These are phyloP conservation scores for Aspergillus aculeatinus DNA, from an alignment of 2,329 filamentous ascomycete genomes.

Conservation along the genomic window DNA sequence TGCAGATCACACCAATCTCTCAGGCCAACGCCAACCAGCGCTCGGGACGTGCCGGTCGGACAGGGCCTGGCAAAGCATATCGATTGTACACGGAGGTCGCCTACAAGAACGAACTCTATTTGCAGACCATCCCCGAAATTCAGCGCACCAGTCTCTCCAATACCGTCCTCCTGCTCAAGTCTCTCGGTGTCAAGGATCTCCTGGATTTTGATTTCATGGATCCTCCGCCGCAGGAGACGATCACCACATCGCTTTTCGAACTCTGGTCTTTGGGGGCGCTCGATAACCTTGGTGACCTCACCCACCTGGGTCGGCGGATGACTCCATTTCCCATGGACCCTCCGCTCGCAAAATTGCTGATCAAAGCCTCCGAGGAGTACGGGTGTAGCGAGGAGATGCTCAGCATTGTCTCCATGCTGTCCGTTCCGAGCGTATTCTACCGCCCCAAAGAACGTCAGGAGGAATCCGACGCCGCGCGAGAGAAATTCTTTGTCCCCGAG, in stretches of 20 bases:
- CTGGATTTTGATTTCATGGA: constrained; percentile 99
- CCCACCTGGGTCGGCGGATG: constrained; percentile 84
- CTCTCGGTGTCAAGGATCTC: constrained; percentile 87
- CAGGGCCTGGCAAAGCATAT: constrained; percentile 92
- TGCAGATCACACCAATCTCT: constrained; percentile 96
- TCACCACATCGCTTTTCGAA: constrained; percentile 95
- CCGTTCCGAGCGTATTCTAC: constrained; percentile 95
- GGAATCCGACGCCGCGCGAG: constrained; percentile 89
- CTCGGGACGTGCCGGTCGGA: constrained; percentile 88
- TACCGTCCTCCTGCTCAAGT: constrained; percentile 90
- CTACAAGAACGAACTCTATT: constrained; percentile 93
- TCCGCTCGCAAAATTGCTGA: constrained; percentile 88
- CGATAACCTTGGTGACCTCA: constrained; percentile 91
- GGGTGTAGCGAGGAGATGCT: constrained; percentile 96
- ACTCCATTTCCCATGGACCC: constrained; percentile 98
- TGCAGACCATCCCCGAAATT: constrained; percentile 96
- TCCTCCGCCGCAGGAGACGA: constrained; percentile 94
- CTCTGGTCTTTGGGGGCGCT: constrained; percentile 93
- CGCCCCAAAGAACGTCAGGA: constrained; percentile 94
- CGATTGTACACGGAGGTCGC: constrained; percentile 92
- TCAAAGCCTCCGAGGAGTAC: constrained; percentile 85
- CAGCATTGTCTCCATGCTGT: constrained; percentile 97
- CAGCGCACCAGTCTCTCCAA: constrained; percentile 95
- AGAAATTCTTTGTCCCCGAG: constrained; percentile 98
- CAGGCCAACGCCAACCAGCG: constrained; percentile 94